These are phyloP conservation scores for Pleurotus salmoneostramineus DNA, from an alignment of 768 basidiomycete species.

Conservation along the genomic window DNA sequence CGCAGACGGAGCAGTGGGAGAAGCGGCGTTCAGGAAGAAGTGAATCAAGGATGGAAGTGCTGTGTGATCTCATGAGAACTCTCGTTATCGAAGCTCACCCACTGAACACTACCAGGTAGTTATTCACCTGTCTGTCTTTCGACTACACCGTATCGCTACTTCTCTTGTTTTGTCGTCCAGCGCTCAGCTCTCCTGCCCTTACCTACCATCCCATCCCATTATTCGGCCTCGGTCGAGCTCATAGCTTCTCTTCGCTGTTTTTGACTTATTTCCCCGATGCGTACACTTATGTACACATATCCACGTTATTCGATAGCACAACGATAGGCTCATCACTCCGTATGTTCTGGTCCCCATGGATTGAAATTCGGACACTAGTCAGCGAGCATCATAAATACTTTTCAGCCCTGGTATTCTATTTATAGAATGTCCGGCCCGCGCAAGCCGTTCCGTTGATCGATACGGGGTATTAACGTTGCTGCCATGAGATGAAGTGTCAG, in stretches of 20 bases:
- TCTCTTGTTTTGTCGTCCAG: neutral
- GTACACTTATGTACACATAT: neutral
- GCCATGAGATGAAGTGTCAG: too few species aligned
- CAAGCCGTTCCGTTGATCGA: too few species aligned
- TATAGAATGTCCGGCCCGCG: too few species aligned
- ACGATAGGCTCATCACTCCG: neutral
- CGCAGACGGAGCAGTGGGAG: constrained; percentile 48
- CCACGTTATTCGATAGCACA: neutral
- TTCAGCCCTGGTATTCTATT: too few species aligned
- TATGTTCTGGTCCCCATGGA: neutral
- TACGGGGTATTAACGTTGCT: too few species aligned
- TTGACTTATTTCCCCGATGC: neutral
- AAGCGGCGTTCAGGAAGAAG: neutral
- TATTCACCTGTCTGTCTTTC: neutral
- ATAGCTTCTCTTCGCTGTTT: neutral
- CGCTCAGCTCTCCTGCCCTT: neutral
- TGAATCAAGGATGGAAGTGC: constrained; percentile 6
- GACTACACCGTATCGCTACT: neutral
- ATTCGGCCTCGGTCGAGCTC: neutral
- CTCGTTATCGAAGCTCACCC: neutral
- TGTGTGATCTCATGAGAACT: constrained; percentile 10
- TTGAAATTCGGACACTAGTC: too few species aligned
- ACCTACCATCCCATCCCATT: neutral
- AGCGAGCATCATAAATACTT: too few species aligned
- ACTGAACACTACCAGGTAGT: constrained; percentile 4